These are phyloP conservation scores for Podospora bellae-mahoneyi DNA, from an alignment of 495 filamentous ascomycete species.

Conservation along the genomic window DNA sequence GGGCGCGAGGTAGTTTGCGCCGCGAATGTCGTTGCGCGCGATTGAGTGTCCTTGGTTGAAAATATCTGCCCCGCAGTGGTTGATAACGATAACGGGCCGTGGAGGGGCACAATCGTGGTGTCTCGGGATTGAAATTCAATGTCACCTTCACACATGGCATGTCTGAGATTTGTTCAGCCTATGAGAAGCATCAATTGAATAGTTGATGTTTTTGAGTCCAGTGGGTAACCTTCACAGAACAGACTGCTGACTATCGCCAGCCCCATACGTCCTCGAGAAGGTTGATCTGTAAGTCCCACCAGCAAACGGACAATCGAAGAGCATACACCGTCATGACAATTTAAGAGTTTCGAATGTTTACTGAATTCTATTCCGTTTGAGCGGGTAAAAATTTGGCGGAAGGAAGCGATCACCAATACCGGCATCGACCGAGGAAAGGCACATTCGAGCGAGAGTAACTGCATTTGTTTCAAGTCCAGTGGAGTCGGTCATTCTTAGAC, in stretches of 20 bases:
- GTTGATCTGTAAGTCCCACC: too few species aligned
- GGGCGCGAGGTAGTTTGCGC: neutral
- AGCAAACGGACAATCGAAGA: too few species aligned
- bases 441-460: neutral
- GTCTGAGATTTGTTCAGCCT: too few species aligned
- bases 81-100: constrained; percentile 19
- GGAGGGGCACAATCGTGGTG: constrained; percentile 5
- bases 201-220: too few species aligned
- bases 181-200: too few species aligned
- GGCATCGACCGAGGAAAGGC: neutral
- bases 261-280: too few species aligned
- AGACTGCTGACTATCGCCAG: too few species aligned
- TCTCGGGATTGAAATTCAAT: neutral
- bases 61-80: constrained; percentile 21
- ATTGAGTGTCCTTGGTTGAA: neutral
- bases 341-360: too few species aligned
- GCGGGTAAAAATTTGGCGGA: neutral
- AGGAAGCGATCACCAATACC: neutral
- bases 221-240: too few species aligned
- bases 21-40: neutral
- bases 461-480: neutral
- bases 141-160: too few species aligned
- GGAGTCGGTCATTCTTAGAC: neutral
- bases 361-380: too few species aligned
- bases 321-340: too few species aligned